Evolutionary conservation across 2,329 filamentous ascomycete genomes (phyloP).

Genomic region (Pyrenochaeta sp.): DNA sequence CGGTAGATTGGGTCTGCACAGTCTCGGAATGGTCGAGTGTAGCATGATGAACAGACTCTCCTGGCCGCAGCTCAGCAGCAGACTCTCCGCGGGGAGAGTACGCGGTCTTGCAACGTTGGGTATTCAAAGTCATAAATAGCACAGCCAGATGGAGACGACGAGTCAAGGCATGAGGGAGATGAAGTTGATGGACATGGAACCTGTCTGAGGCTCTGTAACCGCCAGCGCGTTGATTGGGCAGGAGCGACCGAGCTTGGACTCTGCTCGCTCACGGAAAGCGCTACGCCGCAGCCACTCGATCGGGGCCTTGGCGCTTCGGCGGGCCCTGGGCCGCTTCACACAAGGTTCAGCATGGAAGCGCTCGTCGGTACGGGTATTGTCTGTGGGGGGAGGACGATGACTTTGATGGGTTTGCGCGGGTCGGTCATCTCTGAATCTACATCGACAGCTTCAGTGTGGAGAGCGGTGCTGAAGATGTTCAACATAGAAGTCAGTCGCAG

Average conservation of each 20-base stretch:
- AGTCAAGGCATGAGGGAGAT: constrained; percentile 12
- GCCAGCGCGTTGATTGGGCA: constrained; percentile 38
- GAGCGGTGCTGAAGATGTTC: neutral
- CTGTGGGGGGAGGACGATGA: too few relatives aligned
- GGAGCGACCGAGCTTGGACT: constrained; percentile 14
- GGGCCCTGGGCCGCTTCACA: neutral
- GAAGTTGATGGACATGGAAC: constrained; percentile 26
- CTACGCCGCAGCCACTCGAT: constrained; percentile 41
- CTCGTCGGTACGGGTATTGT: neutral
- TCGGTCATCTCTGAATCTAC: neutral
- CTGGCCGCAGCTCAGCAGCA: too few relatives aligned
- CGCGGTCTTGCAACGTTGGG: too few relatives aligned
- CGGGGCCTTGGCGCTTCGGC: constrained; percentile 5
- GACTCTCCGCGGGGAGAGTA: too few relatives aligned
- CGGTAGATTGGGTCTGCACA: too few relatives aligned
- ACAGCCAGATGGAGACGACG: neutral
- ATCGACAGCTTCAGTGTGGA: neutral
- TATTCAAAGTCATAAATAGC: neutral
- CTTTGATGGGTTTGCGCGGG: too few relatives aligned
- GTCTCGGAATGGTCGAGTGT: too few relatives aligned
- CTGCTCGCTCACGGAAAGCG: constrained; percentile 26
- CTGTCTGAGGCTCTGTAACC: constrained; percentile 31
- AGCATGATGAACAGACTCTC: too few relatives aligned
- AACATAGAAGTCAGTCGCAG: too few relatives aligned
- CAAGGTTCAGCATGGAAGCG: neutral